Evolutionary conservation across 305 asterid species (phyloP), one percentile per base, ranked within the genome.

Genomic region (Fraxinus albicans): DNA sequence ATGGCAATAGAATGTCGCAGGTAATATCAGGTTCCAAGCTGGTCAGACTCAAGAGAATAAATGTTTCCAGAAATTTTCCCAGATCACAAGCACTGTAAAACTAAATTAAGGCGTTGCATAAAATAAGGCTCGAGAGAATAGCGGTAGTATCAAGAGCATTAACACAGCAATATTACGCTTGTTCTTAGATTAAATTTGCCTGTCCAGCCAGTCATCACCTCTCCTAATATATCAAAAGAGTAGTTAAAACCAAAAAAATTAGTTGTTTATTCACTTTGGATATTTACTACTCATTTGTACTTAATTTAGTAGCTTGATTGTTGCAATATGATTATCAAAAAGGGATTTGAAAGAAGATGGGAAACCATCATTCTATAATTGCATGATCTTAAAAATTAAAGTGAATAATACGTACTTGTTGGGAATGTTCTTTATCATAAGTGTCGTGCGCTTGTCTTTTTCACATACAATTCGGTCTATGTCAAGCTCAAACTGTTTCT

Each of bases 391-490:
- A 82, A 29, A 79, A 80, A 63, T 8, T 29, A 44, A 50, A 47
- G 79, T 73, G 35, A 69, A 69, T 19, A 72, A 5, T 27, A 88
- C 93, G 25, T 92, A 96, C 99, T 96, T 96, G 97, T 96, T 96
- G 84, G 99, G 99, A 80, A 96, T 96, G 91, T 96, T 96, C 94
- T 96, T 96, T 82, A 96, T 90, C 99, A 96, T 96, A 33, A 96
- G 98, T 8, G 99, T 96, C 17, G 99, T 96, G 89, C 99, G 91
- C 87, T 93, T 96, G 88, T 96, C 99, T 47, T 96, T 98, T 88
- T 98, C 99, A 75, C 94, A 94, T 53, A 86, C 7, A 85, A 96
- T 96, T 77, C 97, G 92, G 76, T 94, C 99, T 34, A 96, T 31
- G 83, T 95, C 99, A 81, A 96, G 98, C 90, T 94, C 99, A 89